A percentile compares a stretch with the other conserved stretches of the same genome.
phyloP scores from a whole-genome alignment of 2,329 filamentous ascomycete species.

The Diaporthe velutina region DNA sequence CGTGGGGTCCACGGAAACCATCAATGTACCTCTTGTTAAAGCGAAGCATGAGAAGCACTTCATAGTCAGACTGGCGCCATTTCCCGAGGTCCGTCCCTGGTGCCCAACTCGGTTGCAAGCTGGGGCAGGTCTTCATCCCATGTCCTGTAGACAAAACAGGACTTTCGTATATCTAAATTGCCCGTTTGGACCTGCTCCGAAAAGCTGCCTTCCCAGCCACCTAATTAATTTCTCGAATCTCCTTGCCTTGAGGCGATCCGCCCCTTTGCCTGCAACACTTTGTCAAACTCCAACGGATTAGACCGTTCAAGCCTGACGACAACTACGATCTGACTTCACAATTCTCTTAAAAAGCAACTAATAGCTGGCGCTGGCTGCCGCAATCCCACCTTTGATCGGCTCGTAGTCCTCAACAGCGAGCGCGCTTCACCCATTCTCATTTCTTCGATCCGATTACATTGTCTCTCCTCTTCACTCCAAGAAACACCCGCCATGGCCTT shows the following conservation, averaged over 20 bases:
- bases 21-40: rapidly evolving
- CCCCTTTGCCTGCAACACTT: not conserved
- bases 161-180: not conserved
- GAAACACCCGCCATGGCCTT: not conserved
- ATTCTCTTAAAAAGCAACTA: not conserved
- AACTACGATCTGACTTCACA: not conserved
- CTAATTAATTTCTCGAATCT: not conserved
- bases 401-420: too few relatives aligned
- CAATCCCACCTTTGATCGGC: not conserved
- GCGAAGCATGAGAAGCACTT: not conserved
- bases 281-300: not conserved
- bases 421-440: not conserved
- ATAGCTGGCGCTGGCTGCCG: not conserved
- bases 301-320: not conserved
- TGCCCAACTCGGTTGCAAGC: not conserved
- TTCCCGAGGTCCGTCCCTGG: not conserved
- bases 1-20: not conserved
- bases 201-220: not conserved
- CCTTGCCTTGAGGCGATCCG: not conserved
- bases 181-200: not conserved
- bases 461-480: not conserved
- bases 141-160: not conserved
- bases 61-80: not conserved
- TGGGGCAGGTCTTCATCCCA: not conserved
- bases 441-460: not conserved